Evolutionary conservation across 1,139 yeast genomes (phyloP).

Genomic region (Saccharomyces pastorianus): DNA sequence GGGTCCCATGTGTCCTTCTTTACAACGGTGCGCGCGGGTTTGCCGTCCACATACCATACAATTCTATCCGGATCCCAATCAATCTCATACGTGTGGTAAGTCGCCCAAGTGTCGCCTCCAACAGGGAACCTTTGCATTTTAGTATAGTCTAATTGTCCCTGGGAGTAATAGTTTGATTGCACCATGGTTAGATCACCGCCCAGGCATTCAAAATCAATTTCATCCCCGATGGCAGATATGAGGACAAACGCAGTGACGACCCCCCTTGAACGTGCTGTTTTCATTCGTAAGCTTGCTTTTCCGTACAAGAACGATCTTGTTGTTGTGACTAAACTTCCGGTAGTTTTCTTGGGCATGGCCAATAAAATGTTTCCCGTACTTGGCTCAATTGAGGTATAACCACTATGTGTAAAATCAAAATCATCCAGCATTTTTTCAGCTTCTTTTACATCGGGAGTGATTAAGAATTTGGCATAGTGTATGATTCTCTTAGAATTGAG

Average conservation of each 20-base stretch:
- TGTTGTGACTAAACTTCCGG: constrained; percentile 28
- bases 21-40: constrained; percentile 53
- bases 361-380: constrained; percentile 16
- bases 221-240: constrained; percentile 83
- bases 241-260: constrained; percentile 79
- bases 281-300: constrained; percentile 23
- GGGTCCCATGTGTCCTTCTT: constrained; percentile 53
- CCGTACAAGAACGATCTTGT: constrained; percentile 29
- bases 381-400: constrained; percentile 15
- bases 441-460: constrained; percentile 13
- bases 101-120: constrained; percentile 46
- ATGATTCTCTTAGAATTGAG: constrained; percentile 18
- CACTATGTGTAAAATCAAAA: constrained; percentile 30
- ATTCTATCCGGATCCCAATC: constrained; percentile 77
- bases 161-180: constrained; percentile 73
- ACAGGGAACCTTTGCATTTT: constrained; percentile 37
- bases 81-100: constrained; percentile 69
- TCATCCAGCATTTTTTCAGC: constrained; percentile 21
- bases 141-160: constrained; percentile 64
- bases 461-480: constrained; percentile 22
- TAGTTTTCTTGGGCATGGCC: constrained; percentile 29
- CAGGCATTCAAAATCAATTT: constrained; percentile 79
- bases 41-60: constrained; percentile 70
- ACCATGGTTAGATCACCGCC: constrained; percentile 61
- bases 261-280: constrained; percentile 40